These are phyloP conservation scores for Claviceps monticola DNA, from an alignment of 2,329 filamentous ascomycete species.

Conservation along the genomic window DNA sequence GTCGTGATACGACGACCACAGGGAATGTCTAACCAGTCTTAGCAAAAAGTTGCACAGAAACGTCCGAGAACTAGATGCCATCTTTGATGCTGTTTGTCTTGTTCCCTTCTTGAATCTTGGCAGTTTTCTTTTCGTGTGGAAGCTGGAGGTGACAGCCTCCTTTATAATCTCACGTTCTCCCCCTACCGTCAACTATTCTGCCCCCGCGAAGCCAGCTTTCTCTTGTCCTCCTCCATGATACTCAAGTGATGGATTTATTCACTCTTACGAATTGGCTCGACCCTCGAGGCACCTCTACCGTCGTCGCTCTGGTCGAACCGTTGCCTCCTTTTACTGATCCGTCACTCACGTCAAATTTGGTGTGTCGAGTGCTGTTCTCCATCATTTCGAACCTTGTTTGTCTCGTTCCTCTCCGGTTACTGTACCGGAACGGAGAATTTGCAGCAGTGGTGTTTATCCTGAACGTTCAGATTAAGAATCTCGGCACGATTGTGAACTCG, in stretches of 20 bases:
- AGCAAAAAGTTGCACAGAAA: slow-evolving; percentile 1
- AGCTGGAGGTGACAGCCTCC: neutral
- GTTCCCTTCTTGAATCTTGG: neutral
- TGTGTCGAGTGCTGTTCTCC: slow-evolving; percentile 33
- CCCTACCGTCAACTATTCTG: neutral
- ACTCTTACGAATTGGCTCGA: neutral
- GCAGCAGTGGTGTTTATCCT: slow-evolving; percentile 36
- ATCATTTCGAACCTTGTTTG: slow-evolving; percentile 30
- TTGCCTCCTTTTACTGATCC: slow-evolving; percentile 14
- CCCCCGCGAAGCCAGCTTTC: neutral
- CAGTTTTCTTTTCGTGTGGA: neutral
- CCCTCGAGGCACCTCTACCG: neutral
- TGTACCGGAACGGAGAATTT: slow-evolving; percentile 39
- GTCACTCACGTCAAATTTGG: slow-evolving; percentile 29
- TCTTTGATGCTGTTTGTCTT: neutral
- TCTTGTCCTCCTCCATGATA: neutral
- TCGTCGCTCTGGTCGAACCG: slow-evolving; percentile 2
- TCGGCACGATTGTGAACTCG: slow-evolving; percentile 34
- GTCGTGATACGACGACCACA: slow-evolving; percentile 1
- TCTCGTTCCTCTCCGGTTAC: slow-evolving; percentile 36
- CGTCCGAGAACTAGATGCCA: neutral
- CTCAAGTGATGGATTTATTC: slow-evolving; percentile 1
- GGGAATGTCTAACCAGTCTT: slow-evolving; percentile 1
- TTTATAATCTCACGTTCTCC: neutral
- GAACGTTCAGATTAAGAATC: slow-evolving; percentile 31